Base-by-base conservation (phyloP, 441 rosid species). In the Gossypium lobatum region DNA sequence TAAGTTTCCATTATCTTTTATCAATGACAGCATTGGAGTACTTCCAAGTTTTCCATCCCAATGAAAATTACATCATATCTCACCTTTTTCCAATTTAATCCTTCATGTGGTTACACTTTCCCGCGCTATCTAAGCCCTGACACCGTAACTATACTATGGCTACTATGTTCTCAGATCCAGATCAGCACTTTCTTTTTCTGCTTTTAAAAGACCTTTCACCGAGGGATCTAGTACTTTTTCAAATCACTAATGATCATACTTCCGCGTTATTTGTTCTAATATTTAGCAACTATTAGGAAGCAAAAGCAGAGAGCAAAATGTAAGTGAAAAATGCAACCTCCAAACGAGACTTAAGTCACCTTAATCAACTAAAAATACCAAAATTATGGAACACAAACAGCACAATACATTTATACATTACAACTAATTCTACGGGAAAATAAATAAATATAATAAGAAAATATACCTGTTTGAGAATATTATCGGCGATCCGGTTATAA, bases 401-500 rank as follows among this genome's bases (percentile, higher is more conserved):
- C 71, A 70, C 28, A 28, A 68, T 4, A 48, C 3, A 52, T n/a
- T 63, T 14, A 21, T 45, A 10, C 1, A 37, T 14, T 52, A 2
- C 50, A 65, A 39, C 45, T 50, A 53, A 64, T 1, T 53, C 18
- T 8, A 55, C 5, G 13, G 1, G 10, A 48, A 66, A 58, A 39
- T 45, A 57, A 46, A 50, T 26, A 21, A 73, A 62, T 53, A 16
- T 64, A 25, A 57, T 53, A 18, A 67, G 18, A 9, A 25, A 31
- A 0, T 10, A 72, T 45, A 94, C 98, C 97, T 95, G 97, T 82
- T 81, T 92, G 80, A 92, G 96, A 80, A 95, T 85, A 48, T 90
- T 95, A 75, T 92, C 92, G 4, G 97, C 96, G 83, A 95, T 93
- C 72, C 98, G 89, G 75, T 68, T 82, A 79, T 95, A 95, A 84